These are phyloP conservation scores for Arthroderma sp. DNA, from an alignment of 2,329 filamentous ascomycete genomes.

Conservation along the genomic window DNA sequence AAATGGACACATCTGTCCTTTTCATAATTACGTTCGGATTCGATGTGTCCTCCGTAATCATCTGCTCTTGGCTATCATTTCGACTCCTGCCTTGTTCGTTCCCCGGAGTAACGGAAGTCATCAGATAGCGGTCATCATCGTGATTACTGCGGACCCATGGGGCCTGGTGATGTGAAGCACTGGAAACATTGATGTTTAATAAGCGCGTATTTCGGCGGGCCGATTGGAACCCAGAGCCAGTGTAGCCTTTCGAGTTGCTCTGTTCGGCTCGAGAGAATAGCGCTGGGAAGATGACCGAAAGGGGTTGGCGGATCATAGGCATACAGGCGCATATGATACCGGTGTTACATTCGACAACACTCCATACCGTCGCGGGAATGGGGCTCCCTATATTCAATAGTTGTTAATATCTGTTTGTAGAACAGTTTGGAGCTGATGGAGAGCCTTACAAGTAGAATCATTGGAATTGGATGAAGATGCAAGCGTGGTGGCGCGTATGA, in stretches of 20 bases:
- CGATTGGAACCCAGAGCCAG: background rate
- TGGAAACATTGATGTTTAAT: no score
- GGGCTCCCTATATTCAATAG: conserved; percentile 14
- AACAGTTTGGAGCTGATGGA: background rate
- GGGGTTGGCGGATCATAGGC: conserved; percentile 23
- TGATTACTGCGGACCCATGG: no score
- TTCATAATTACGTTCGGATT: no score
- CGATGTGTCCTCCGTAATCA: no score
- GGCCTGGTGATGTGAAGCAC: no score
- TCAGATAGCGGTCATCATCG: no score
- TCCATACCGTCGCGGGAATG: conserved; percentile 24
- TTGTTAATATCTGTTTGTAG: conserved; percentile 6
- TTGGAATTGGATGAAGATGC: conserved; percentile 7
- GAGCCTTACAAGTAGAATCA: conserved; percentile 9
- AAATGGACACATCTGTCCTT: no score
- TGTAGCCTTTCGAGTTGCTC: conserved; percentile 1
- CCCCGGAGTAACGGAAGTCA: no score
- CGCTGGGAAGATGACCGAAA: conserved; percentile 13
- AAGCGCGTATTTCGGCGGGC: no score
- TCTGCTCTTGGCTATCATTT: no score
- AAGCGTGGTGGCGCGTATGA: conserved; percentile 21
- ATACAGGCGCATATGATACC: conserved; percentile 27
- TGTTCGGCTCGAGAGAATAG: conserved; percentile 7
- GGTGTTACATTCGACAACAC: conserved; percentile 24
- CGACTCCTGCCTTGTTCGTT: no score